Evolutionary conservation across 768 basidiomycete genomes (phyloP).

Genomic region (Nidula microcarpa): DNA sequence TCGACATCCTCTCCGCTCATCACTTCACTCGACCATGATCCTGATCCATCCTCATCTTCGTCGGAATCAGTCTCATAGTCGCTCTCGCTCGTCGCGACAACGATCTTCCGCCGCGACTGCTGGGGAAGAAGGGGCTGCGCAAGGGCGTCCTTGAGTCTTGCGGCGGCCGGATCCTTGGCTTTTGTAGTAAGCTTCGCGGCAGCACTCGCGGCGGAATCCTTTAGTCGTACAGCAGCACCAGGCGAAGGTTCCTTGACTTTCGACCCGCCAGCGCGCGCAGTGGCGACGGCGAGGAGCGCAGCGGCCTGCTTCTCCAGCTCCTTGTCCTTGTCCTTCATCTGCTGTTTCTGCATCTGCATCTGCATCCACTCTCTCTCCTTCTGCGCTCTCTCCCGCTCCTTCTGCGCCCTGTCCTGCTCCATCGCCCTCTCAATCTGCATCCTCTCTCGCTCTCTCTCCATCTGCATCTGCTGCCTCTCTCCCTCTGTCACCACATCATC

Average conservation of each 20-base stretch:
- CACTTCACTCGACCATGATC: constrained; percentile 57
- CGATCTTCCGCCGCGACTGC: constrained; percentile 38
- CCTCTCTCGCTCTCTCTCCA: constrained; percentile 1
- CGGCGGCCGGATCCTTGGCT: background rate
- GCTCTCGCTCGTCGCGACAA: constrained; percentile 51
- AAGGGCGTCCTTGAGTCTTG: constrained; percentile 16
- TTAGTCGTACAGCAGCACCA: background rate
- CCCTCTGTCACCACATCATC: constrained; percentile 3
- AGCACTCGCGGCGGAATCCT: background rate
- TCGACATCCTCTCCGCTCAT: constrained; percentile 28
- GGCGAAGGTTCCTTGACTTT: background rate
- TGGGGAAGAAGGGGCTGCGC: constrained; percentile 23
- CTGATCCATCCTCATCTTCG: constrained; percentile 39
- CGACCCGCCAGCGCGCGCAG: background rate
- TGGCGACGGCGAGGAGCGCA: background rate
- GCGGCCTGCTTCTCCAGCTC: background rate
- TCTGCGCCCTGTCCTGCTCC: constrained; percentile 4
- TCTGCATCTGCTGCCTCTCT: background rate
- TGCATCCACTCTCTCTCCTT: constrained; percentile 3
- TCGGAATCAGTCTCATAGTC: constrained; percentile 50
- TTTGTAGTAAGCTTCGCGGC: no score
- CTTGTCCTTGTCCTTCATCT: background rate
- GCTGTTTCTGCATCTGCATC: background rate
- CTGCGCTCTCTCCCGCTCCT: background rate
- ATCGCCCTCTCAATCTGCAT: constrained; percentile 3